phyloP scores from a whole-genome alignment of 371 early-diverging fungal species.

The Coemansia sp. region DNA sequence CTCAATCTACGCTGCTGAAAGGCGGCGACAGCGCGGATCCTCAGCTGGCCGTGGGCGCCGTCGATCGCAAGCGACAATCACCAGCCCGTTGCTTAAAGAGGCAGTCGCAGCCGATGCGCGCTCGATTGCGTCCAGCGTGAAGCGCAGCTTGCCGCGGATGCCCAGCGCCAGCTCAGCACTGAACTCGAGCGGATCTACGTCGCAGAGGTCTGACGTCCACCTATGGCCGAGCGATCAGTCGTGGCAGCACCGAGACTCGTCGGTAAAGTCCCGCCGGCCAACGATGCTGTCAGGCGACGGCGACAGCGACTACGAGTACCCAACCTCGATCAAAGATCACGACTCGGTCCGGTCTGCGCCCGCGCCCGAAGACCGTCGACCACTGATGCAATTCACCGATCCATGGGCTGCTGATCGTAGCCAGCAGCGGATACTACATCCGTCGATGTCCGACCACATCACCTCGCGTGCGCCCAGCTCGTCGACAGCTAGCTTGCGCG shows the following conservation, averaged over 20 bases:
- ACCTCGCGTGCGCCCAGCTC: background rate
- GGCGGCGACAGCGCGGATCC: slow-evolving; percentile 33
- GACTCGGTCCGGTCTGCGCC: slow-evolving; percentile 35
- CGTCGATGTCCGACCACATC: slow-evolving; percentile 5
- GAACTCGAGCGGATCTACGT: slow-evolving; percentile 10
- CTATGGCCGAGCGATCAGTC: slow-evolving; percentile 30
- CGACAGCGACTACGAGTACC: slow-evolving; percentile 33
- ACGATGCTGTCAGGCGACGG: slow-evolving; percentile 24
- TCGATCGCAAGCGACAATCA: slow-evolving; percentile 24
- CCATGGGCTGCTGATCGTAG: slow-evolving; percentile 46
- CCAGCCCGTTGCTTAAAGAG: slow-evolving; percentile 38
- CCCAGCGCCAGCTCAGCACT: slow-evolving; percentile 33
- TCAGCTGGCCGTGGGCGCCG: slow-evolving; percentile 25
- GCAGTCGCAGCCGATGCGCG: slow-evolving; percentile 34
- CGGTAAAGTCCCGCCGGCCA: slow-evolving; percentile 37
- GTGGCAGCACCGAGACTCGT: slow-evolving; percentile 40
- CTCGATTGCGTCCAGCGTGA: slow-evolving; percentile 41
- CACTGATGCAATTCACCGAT: slow-evolving; percentile 39
- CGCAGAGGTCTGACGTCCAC: slow-evolving; percentile 22
- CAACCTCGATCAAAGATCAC: slow-evolving; percentile 23
- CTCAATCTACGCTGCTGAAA: slow-evolving; percentile 21
- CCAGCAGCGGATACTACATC: slow-evolving; percentile 18
- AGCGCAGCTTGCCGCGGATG: slow-evolving; percentile 28
- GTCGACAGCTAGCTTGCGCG: slow-evolving; percentile 17
- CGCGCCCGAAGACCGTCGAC: slow-evolving; percentile 19